Percentiles rank a stretch among this genome's conserved stretches.
phyloP scores from a whole-genome alignment of 192 early-diverging fungal species.

The Coemansia sp. region DNA sequence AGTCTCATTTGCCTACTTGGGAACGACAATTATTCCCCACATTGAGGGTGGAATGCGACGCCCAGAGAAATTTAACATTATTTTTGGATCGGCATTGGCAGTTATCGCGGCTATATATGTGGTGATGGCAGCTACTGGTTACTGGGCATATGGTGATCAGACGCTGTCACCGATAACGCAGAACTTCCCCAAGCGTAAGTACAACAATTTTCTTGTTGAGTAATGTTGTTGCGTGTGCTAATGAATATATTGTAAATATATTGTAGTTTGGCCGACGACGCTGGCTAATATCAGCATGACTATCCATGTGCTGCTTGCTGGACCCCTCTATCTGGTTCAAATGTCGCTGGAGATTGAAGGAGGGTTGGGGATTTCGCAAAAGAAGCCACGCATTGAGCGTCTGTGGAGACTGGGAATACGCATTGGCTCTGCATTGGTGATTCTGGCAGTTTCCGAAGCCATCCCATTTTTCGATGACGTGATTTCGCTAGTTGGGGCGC shows the following conservation, averaged over 20 bases:
- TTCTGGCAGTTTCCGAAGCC: slow-evolving; percentile 59
- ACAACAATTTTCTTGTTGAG: not conserved
- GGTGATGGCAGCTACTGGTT: slow-evolving; percentile 64
- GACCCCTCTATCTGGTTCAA: slow-evolving; percentile 69
- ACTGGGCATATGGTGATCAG: slow-evolving; percentile 64
- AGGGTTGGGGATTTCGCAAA: slow-evolving; percentile 55
- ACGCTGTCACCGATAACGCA: slow-evolving; percentile 63
- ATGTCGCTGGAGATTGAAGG: slow-evolving; percentile 59
- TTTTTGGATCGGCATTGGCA: slow-evolving; percentile 56
- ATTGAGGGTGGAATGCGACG: slow-evolving; percentile 68
- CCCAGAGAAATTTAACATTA: slow-evolving; percentile 62
- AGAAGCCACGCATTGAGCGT: slow-evolving; percentile 52
- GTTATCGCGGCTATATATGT: slow-evolving; percentile 67
- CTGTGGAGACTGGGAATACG: slow-evolving; percentile 56
- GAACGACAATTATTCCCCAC: slow-evolving; percentile 76
- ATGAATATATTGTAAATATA: not conserved
- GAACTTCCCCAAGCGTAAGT: slow-evolving; percentile 62
- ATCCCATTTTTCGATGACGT: slow-evolving; percentile 76
- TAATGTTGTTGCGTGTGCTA: not conserved
- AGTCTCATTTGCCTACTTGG: slow-evolving; percentile 67
- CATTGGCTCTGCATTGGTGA: slow-evolving; percentile 51
- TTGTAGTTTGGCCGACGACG: slow-evolving; percentile 55
- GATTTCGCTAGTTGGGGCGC: slow-evolving; percentile 68
- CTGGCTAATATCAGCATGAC: slow-evolving; percentile 69
- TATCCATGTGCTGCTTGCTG: slow-evolving; percentile 71